Evolutionary conservation across 2,329 filamentous ascomycete species (phyloP).

Genomic region (Fusarium pseudocircinatum): DNA sequence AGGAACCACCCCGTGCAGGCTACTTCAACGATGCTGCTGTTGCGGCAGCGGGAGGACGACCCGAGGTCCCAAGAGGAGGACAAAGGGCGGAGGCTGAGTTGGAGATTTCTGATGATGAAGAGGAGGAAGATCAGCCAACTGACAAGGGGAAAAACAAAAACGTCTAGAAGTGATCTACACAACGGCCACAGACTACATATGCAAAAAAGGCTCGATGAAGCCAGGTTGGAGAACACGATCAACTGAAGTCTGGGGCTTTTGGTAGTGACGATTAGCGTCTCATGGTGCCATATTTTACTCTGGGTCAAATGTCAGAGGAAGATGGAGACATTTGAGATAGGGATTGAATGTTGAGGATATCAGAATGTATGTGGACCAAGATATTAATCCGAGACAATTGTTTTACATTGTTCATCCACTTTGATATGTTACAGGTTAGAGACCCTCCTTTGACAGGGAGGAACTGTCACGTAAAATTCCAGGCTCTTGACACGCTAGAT

Average conservation of each 20-base stretch:
- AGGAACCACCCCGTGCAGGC: no score
- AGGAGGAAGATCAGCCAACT: no score
- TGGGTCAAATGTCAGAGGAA: not conserved
- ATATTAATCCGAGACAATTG: conserved; percentile 20
- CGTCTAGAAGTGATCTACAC: not conserved
- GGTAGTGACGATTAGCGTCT: not conserved
- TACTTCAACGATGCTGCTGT: no score
- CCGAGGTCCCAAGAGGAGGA: no score
- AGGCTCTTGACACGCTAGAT: not conserved
- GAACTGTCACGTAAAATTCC: not conserved
- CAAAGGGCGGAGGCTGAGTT: no score
- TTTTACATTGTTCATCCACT: not conserved
- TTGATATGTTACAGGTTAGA: not conserved
- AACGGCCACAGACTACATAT: not conserved
- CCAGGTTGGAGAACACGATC: not conserved
- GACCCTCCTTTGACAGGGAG: not conserved
- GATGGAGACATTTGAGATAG: not conserved
- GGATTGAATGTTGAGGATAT: not conserved
- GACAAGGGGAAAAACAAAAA: no score
- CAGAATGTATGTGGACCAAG: not conserved
- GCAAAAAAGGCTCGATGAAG: not conserved
- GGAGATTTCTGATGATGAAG: no score
- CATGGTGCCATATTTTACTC: conserved; percentile 2
- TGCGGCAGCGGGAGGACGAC: no score
- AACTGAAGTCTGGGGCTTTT: not conserved